These are phyloP conservation scores for Bathelium albidoporum DNA, from an alignment of 495 filamentous ascomycete species.

Conservation along the genomic window DNA sequence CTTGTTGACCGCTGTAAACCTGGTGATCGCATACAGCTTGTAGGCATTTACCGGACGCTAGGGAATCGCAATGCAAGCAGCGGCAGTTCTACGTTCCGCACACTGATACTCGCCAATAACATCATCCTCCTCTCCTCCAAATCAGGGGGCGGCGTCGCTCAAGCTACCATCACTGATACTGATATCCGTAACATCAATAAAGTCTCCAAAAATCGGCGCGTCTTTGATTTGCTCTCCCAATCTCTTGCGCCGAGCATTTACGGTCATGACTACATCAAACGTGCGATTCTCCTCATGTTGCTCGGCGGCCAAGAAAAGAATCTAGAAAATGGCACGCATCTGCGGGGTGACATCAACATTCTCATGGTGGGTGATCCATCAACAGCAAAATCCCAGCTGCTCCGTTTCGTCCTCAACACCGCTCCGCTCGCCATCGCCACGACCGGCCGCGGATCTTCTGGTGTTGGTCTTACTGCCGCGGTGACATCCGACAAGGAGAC, in stretches of 20 bases:
- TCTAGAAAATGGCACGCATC: conserved; percentile 92
- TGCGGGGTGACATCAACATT: conserved; percentile 98
- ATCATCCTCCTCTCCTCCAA: conserved; percentile 92
- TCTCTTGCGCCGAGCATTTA: conserved; percentile 97
- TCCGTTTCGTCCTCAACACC: conserved; percentile 96
- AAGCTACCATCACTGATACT: conserved; percentile 88
- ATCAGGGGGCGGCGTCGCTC: conserved; percentile 85
- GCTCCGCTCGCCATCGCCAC: conserved; percentile 95
- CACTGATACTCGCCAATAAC: conserved; percentile 87
- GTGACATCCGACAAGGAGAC: conserved; percentile 97
- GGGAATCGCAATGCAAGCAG: conserved; percentile 86
- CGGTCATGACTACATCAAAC: conserved; percentile 96
- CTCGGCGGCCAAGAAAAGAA: conserved; percentile 99
- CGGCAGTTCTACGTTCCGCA: conserved; percentile 85
- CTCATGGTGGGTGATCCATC: conserved; percentile 99
- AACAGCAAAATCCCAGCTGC: conserved; percentile 93
- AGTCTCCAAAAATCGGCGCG: conserved; percentile 85
- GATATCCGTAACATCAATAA: conserved; percentile 99
- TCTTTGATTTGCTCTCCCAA: conserved; percentile 89
- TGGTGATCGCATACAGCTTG: conserved; percentile 89
- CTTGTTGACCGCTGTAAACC: conserved; percentile 92
- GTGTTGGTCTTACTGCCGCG: conserved; percentile 94
- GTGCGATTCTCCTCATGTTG: conserved; percentile 92
- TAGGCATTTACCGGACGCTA: conserved; percentile 85
- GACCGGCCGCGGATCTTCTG: conserved; percentile 92